Conservation (phyloP, 768 basidiomycete genomes). For the Leucosporidium scottii region DNA sequence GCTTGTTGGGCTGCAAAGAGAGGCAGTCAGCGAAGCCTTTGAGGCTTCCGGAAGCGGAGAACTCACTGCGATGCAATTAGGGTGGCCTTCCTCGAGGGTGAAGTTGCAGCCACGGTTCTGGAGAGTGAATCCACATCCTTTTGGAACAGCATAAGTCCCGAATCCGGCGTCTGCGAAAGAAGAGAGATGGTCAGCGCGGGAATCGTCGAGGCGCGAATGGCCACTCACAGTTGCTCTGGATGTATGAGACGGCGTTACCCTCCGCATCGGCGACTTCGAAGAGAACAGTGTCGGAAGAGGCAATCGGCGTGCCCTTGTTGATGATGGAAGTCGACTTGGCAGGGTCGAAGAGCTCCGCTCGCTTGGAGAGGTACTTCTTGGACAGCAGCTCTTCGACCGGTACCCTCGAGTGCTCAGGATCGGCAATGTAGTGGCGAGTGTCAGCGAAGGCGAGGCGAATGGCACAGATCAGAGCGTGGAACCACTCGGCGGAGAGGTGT, state of each 20-base stretch:
- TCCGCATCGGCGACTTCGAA: constrained; percentile 63
- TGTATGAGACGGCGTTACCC: constrained; percentile 43
- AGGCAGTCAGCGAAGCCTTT: too few species aligned
- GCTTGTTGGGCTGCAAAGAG: not conserved
- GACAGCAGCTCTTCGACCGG: constrained; percentile 77
- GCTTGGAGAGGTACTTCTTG: constrained; percentile 76
- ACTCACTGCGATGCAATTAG: constrained; percentile 64
- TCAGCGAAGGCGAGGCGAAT: constrained; percentile 50
- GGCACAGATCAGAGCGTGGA: constrained; percentile 57
- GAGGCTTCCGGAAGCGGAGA: constrained; percentile 36
- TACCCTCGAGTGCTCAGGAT: constrained; percentile 66
- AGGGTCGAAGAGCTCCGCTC: constrained; percentile 74
- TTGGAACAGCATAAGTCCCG: constrained; percentile 75
- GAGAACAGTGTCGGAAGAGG: constrained; percentile 89
- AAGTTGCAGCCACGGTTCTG: constrained; percentile 91
- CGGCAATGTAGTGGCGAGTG: constrained; percentile 82
- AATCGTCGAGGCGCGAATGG: not conserved
- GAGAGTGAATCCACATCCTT: constrained; percentile 90
- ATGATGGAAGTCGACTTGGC: constrained; percentile 58
- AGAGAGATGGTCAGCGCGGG: not conserved
- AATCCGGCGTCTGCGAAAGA: constrained; percentile 65
- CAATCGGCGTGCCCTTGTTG: constrained; percentile 66
- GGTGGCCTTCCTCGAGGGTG: constrained; percentile 67
- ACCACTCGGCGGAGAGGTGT: constrained; percentile 82
- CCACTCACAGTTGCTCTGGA: constrained; percentile 25